Evolutionary conservation across 371 early-diverging fungal species (phyloP).

Genomic region (Fennellomyces sp.): DNA sequence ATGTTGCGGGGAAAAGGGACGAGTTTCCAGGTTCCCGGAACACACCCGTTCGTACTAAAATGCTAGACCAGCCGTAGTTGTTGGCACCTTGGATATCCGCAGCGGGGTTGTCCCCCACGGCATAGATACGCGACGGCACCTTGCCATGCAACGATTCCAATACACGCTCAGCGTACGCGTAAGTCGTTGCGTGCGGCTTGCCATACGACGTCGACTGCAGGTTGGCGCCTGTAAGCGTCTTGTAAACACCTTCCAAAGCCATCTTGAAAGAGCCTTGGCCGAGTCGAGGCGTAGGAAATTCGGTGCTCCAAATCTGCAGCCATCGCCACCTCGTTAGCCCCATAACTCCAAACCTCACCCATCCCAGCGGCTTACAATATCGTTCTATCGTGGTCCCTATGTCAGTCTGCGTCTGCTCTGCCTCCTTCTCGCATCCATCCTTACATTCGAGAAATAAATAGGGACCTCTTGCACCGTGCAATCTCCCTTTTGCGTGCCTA

Average conservation of each 20-base stretch:
- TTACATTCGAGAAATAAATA: constrained; percentile 79
- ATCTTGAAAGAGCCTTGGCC: constrained; percentile 83
- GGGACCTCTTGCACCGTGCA: constrained; percentile 62
- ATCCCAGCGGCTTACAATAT: constrained; percentile 29
- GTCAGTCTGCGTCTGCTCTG: not conserved
- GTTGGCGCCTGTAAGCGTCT: constrained; percentile 30
- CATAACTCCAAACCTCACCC: no score
- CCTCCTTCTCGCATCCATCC: not conserved
- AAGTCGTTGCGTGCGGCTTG: constrained; percentile 81
- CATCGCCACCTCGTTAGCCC: no score
- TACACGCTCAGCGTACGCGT: constrained; percentile 68
- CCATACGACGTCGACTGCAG: constrained; percentile 78
- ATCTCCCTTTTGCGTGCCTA: constrained; percentile 58
- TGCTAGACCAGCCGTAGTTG: constrained; percentile 77
- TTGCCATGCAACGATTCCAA: constrained; percentile 13
- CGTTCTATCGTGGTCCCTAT: constrained; percentile 46
- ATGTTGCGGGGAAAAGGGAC: constrained; percentile 58
- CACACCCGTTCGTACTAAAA: constrained; percentile 86
- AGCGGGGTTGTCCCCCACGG: constrained; percentile 80
- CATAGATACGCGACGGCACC: constrained; percentile 48
- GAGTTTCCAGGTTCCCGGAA: constrained; percentile 61
- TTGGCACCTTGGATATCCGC: constrained; percentile 86
- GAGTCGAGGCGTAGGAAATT: constrained; percentile 75
- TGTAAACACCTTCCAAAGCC: constrained; percentile 62
- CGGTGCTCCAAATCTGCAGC: constrained; percentile 80